Evolutionary conservation across 257 asterid genomes (phyloP).

Genomic region (Salvia splendens): DNA sequence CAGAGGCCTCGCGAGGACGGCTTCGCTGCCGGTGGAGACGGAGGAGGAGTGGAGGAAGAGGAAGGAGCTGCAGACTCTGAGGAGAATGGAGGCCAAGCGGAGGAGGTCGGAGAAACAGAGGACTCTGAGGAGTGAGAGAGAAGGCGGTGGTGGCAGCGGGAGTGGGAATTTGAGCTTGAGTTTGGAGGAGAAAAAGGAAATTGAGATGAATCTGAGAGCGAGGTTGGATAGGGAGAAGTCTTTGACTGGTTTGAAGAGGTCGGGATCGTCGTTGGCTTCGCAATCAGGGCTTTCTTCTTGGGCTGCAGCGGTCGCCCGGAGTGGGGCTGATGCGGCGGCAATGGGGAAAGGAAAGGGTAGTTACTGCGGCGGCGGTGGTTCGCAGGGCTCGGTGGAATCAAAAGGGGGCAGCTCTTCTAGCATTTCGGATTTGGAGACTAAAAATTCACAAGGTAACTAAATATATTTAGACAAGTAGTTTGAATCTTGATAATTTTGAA

Average conservation of each 20-base stretch:
- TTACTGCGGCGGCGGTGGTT: slow-evolving; percentile 36
- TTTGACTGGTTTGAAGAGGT: slow-evolving; percentile 43
- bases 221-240: slow-evolving; percentile 60
- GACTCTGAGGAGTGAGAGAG: slow-evolving; percentile 48
- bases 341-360: slow-evolving; percentile 54
- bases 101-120: slow-evolving; percentile 88
- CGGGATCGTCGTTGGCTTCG: slow-evolving; percentile 41
- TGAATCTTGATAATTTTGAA: background rate
- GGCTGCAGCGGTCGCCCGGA: slow-evolving; percentile 36
- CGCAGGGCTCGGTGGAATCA: slow-evolving; percentile 70
- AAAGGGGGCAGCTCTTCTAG: slow-evolving; percentile 78
- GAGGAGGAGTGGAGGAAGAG: slow-evolving; percentile 97
- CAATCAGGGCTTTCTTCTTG: slow-evolving; percentile 38
- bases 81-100: slow-evolving; percentile 94
- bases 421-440: slow-evolving; percentile 63
- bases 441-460: slow-evolving; percentile 60
- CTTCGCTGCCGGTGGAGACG: slow-evolving; percentile 85
- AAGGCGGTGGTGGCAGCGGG: slow-evolving; percentile 34
- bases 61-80: slow-evolving; percentile 80
- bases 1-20: slow-evolving; percentile 59
- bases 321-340: slow-evolving; percentile 44
- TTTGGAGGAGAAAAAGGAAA: slow-evolving; percentile 63
- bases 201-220: slow-evolving; percentile 60
- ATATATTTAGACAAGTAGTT: background rate
- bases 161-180: slow-evolving; percentile 40